Evolutionary conservation across 75 land plant genomes (phyloP).

Genomic region (Adiantum capillusveneris): DNA sequence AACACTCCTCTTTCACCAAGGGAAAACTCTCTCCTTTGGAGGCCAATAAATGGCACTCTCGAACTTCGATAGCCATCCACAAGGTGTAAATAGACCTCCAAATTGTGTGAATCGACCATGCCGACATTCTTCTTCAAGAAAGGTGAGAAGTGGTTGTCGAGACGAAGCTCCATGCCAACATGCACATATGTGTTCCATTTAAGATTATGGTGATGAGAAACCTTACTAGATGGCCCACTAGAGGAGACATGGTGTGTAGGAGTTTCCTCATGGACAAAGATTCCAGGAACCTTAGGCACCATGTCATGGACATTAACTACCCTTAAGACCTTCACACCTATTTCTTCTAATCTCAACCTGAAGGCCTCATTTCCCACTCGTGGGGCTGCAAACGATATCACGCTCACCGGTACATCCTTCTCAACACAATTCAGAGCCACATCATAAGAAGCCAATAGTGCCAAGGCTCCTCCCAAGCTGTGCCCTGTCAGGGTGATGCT

Average conservation of each 20-base stretch:
- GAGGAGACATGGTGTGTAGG: constrained; percentile 1
- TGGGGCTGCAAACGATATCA: constrained; percentile 69
- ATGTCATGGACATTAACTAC: constrained; percentile 53
- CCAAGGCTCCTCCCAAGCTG: constrained; percentile 62
- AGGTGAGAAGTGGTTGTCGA: constrained; percentile 52
- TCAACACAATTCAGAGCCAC: constrained; percentile 17
- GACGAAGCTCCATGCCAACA: constrained; percentile 57
- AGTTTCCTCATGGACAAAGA: constrained; percentile 16
- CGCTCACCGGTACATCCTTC: constrained; percentile 40
- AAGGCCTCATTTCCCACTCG: constrained; percentile 61
- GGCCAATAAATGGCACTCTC: constrained; percentile 32
- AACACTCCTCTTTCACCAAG: background rate
- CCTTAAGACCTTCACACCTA: constrained; percentile 47
- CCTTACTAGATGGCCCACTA: constrained; percentile 4
- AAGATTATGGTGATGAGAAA: too few species aligned
- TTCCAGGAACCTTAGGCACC: constrained; percentile 66
- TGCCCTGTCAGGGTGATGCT: constrained; percentile 64
- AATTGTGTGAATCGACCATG: constrained; percentile 36
- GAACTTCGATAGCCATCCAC: constrained; percentile 60
- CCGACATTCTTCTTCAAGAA: constrained; percentile 35
- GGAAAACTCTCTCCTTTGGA: background rate
- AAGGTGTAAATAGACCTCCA: constrained; percentile 67
- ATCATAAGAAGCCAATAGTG: constrained; percentile 46
- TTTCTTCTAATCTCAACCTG: constrained; percentile 20
- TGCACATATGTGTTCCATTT: constrained; percentile 31